phyloP scores from a whole-genome alignment of 805 yeast genomes.

The Starmerella sp. region DNA sequence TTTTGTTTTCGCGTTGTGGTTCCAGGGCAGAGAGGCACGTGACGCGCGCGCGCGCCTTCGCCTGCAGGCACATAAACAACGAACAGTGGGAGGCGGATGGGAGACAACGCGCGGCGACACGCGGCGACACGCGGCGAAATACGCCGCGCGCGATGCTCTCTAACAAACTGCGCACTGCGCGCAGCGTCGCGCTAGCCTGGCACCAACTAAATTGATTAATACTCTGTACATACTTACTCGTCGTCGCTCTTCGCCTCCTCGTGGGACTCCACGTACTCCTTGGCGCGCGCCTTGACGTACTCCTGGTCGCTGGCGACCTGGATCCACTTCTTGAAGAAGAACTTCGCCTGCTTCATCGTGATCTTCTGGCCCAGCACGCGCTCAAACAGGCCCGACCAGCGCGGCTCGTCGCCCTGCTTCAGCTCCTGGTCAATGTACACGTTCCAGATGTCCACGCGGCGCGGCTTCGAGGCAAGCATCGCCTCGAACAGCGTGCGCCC shows the following conservation, averaged over 20 bases:
- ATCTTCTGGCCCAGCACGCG: conserved; percentile 58
- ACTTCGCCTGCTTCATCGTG: conserved; percentile 80
- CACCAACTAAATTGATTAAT: too few relatives aligned
- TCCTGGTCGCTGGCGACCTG: conserved; percentile 66
- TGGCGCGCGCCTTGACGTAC: conserved; percentile 83
- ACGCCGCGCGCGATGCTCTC: too few relatives aligned
- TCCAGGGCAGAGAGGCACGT: too few relatives aligned
- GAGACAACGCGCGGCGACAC: too few relatives aligned
- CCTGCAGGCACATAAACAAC: too few relatives aligned
- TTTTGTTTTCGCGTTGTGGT: neutral
- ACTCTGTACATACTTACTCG: neutral
- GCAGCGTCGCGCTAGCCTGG: too few relatives aligned
- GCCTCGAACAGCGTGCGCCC: conserved; percentile 95
- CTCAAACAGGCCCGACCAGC: conserved; percentile 71
- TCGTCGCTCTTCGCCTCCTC: neutral
- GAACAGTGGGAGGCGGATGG: too few relatives aligned
- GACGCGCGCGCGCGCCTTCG: too few relatives aligned
- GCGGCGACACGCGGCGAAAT: too few relatives aligned
- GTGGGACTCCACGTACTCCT: conserved; percentile 47
- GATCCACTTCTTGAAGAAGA: conserved; percentile 89
- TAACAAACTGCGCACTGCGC: too few relatives aligned
- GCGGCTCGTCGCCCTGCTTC: conserved; percentile 48
- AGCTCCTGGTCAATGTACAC: conserved; percentile 91
- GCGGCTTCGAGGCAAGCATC: conserved; percentile 75
- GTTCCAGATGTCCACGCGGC: conserved; percentile 88